Base-by-base conservation (phyloP, 164 flowering plant species). In the Protea cynaroides region DNA sequence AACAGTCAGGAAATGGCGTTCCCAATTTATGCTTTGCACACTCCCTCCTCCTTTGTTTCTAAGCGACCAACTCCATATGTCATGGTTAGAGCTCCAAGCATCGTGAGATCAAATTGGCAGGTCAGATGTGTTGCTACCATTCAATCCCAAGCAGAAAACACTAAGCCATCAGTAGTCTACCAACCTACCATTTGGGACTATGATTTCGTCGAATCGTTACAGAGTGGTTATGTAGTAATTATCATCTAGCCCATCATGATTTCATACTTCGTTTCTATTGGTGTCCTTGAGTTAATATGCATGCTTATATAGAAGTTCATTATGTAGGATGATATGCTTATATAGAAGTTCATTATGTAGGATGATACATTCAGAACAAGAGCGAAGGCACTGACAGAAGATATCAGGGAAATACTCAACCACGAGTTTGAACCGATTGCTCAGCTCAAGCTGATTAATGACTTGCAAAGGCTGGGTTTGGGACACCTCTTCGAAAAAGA, bases 121-220 rank as follows among this genome's bases (percentile, higher is more conserved):
- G 6, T 49, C 6, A 24, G 40, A 64, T 18, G 21, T 13, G 61
- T 36, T n/a, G 24, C 38, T n/a, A 25, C 11, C 21, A 11, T 13
- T 36, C 61, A 29, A 43, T 59, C 59, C 19, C 54, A 9, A 18
- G 23, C 59, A 59, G 34, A 19, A 1, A n/a, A 56, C 14, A 47
- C 65, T 37, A 64, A 61, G 56, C 54, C 69, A 38, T 64, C 72
- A 2, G 65, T 61, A n/a, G 52, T 59, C 24, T 65, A 59, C n/a
- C 51, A 56, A 37, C 72, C 72, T 10, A 64, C 65, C 50, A 64
- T 72, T n/a, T 72, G 72, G 72, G 73, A 70, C 37, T 64, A 70
- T 22, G 65, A 59, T 44, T 70, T 70, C 9, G 61, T 70, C 37
- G 61, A 70, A 61, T 65, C 73, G n/a, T 64, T 65, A 0, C 22